phyloP scores from a whole-genome alignment of 2,329 filamentous ascomycete genomes.

The Fusarium sp. region DNA sequence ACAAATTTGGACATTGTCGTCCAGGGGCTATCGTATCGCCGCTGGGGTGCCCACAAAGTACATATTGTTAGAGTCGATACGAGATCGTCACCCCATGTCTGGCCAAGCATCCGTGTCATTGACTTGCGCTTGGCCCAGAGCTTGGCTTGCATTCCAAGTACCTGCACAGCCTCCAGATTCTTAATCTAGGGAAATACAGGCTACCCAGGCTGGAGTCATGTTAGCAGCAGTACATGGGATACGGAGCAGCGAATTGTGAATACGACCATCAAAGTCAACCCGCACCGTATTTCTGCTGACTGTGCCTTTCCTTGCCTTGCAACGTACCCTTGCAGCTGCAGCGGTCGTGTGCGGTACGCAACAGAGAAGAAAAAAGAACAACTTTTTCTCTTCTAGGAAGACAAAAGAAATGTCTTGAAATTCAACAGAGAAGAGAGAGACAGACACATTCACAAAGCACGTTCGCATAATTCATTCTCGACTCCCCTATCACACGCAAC shows the following conservation, averaged over 20 bases:
- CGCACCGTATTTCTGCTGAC: not conserved
- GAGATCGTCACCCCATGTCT: conserved; percentile 43
- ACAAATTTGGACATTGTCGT: conserved; percentile 26
- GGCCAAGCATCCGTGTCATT: conserved; percentile 17
- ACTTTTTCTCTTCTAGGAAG: not conserved
- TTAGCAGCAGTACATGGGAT: conserved; percentile 41
- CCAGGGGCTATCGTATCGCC: conserved; percentile 24
- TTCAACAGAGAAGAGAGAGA: not conserved
- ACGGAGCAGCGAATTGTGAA: conserved; percentile 21
- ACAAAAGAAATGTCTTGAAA: conserved; percentile 5
- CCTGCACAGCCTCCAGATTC: conserved; percentile 45
- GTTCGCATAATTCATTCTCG: conserved; percentile 7
- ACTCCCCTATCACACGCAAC: conserved; percentile 38
- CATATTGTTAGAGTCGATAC: conserved; percentile 49
- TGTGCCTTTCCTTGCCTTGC: not conserved
- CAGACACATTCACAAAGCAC: not conserved
- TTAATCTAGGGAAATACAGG: conserved; percentile 18
- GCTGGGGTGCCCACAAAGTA: conserved; percentile 32
- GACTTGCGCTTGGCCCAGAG: conserved; percentile 34
- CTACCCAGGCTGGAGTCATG: conserved; percentile 24
- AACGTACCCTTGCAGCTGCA: not conserved
- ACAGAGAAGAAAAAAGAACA: conserved; percentile 1
- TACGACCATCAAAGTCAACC: conserved; percentile 6
- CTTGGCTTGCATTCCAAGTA: conserved; percentile 43
- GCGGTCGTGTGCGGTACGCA: not conserved